Evolutionary conservation across 305 asterid species (phyloP).

Genomic region (Fraxinus albicans): DNA sequence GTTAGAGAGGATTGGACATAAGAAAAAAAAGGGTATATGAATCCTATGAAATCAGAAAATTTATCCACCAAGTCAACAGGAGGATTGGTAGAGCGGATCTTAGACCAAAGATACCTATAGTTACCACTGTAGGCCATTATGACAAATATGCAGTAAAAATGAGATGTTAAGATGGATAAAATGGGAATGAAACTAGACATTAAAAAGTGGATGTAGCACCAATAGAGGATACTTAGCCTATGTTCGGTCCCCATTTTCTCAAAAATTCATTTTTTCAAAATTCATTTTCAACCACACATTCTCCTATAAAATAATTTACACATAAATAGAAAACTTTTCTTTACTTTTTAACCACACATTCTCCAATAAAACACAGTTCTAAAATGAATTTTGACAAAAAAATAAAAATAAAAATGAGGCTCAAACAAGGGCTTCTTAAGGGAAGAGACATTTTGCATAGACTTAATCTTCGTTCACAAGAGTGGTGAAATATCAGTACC

Average conservation of each 20-base stretch:
- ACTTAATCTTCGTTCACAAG: neutral
- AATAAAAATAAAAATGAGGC: neutral
- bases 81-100: neutral
- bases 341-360: neutral
- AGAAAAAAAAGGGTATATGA: neutral
- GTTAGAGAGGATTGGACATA: neutral
- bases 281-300: neutral
- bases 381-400: neutral
- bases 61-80: neutral
- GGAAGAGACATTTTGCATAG: neutral
- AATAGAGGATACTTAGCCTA: neutral
- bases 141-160: neutral
- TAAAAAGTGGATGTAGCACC: neutral
- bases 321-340: neutral
- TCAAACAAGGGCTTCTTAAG: neutral
- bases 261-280: neutral
- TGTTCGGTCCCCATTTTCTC: neutral
- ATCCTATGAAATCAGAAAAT: neutral
- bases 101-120: neutral
- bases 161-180: neutral
- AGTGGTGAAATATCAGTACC: neutral
- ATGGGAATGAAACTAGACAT: neutral
- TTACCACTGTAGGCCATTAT: neutral
- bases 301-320: neutral
- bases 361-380: neutral